Evolutionary conservation across 2,329 filamentous ascomycete genomes (phyloP).

Genomic region (Curvularia verruculosa): DNA sequence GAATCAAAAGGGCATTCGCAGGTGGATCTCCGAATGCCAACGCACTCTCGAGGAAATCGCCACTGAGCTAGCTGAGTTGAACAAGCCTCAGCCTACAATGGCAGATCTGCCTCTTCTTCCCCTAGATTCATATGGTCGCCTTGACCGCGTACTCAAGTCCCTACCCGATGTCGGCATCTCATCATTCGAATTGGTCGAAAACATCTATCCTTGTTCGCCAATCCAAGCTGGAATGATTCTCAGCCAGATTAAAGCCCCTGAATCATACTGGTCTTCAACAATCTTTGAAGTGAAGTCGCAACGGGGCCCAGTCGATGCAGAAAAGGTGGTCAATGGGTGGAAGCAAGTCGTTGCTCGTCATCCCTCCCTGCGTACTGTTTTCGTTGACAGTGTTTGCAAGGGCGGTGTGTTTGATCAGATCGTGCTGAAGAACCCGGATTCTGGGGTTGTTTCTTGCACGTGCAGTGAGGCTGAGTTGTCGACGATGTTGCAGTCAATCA

Average conservation of each 20-base stretch:
- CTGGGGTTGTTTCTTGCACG: slow-evolving; percentile 28
- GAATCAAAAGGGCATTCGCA: slow-evolving; percentile 40
- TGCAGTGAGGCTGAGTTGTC: slow-evolving; percentile 35
- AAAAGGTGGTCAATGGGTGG: slow-evolving; percentile 35
- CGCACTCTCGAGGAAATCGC: slow-evolving; percentile 41
- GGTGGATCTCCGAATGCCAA: slow-evolving; percentile 44
- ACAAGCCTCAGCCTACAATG: slow-evolving; percentile 38
- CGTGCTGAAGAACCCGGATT: slow-evolving; percentile 35
- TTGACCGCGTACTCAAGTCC: slow-evolving; percentile 38
- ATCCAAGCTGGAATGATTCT: slow-evolving; percentile 45
- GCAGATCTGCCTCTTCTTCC: slow-evolving; percentile 43
- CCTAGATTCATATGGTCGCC: slow-evolving; percentile 39
- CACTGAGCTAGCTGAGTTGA: slow-evolving; percentile 26
- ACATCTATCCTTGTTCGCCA: slow-evolving; percentile 43
- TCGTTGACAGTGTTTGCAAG: slow-evolving; percentile 44
- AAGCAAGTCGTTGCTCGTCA: slow-evolving; percentile 42
- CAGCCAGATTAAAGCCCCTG: slow-evolving; percentile 40
- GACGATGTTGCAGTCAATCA: slow-evolving; percentile 32
- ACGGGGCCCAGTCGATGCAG: slow-evolving; percentile 29
- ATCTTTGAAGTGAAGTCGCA: slow-evolving; percentile 38
- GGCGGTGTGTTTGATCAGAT: slow-evolving; percentile 47
- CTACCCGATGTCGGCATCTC: slow-evolving; percentile 30
- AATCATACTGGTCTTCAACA: slow-evolving; percentile 40
- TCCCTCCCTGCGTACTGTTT: slow-evolving; percentile 42
- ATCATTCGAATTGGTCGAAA: slow-evolving; percentile 35